phyloP scores from a whole-genome alignment of 2,329 filamentous ascomycete species.

The Coniochaeta sp. region DNA sequence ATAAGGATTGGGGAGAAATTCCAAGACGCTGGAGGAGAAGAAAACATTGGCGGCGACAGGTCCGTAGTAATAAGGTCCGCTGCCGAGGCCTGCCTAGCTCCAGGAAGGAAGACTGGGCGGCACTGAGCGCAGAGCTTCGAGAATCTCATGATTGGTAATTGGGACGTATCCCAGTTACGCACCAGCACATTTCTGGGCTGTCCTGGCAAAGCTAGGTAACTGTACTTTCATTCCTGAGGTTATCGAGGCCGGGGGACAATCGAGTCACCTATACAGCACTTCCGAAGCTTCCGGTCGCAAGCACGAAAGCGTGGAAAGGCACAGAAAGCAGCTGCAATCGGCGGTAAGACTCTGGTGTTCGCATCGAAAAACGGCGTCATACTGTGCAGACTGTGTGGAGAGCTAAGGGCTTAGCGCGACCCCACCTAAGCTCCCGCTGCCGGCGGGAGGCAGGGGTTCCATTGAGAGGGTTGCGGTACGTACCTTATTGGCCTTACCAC shows the following conservation, averaged over 20 bases:
- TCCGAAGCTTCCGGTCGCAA: conserved; percentile 1
- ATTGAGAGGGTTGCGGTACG: neutral
- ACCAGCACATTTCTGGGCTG: neutral
- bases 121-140: neutral
- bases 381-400: conserved; percentile 3
- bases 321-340: neutral
- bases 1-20: neutral
- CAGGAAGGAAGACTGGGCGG: neutral
- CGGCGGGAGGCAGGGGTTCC: neutral
- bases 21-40: neutral
- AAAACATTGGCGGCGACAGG: neutral
- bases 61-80: neutral
- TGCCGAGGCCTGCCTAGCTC: neutral
- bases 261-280: neutral
- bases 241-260: neutral
- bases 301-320: neutral
- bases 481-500: too few species aligned
- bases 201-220: neutral
- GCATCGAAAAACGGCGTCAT: neutral
- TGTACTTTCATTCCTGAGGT: neutral
- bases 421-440: neutral
- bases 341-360: neutral
- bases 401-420: neutral
- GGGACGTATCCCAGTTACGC: neutral
- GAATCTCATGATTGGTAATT: neutral